phyloP scores from a whole-genome alignment of 768 basidiomycete genomes.

The Auricularia sp. region DNA sequence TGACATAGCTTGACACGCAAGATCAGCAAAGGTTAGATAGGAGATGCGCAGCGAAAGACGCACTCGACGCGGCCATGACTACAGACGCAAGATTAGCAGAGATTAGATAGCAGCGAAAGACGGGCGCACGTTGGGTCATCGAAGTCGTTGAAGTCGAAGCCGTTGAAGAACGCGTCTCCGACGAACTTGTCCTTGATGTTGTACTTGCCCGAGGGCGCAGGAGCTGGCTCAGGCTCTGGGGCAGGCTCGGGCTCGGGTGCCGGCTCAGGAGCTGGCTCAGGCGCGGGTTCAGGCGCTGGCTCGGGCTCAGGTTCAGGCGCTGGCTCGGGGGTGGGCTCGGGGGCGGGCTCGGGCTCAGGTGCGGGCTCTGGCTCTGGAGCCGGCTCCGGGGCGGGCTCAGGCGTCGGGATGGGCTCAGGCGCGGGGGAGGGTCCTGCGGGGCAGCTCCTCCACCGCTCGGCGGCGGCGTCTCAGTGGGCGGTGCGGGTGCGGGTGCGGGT shows the following conservation, averaged over 20 bases:
- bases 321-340: neutral
- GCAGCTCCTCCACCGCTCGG: neutral
- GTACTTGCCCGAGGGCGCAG: slow-evolving; percentile 1
- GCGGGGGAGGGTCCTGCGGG: too few species aligned
- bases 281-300: neutral
- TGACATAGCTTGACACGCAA: slow-evolving; percentile 5
- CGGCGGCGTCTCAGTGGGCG: neutral
- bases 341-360: too few species aligned
- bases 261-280: neutral
- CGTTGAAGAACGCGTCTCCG: slow-evolving; percentile 34
- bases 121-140: slow-evolving; percentile 7
- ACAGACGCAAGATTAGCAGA: too few species aligned
- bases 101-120: too few species aligned
- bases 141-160: slow-evolving; percentile 5
- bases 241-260: too few species aligned
- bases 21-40: neutral
- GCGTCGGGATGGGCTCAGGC: too few species aligned
- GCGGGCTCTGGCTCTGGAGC: too few species aligned
- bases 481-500: neutral
- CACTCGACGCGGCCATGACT: slow-evolving; percentile 9
- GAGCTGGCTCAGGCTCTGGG: neutral
- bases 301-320: neutral
- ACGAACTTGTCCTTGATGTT: slow-evolving; percentile 17
- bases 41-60: neutral
- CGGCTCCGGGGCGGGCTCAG: too few species aligned